Base-by-base conservation (phyloP, 345 rosid species). In the Melastoma malabathricum region DNA sequence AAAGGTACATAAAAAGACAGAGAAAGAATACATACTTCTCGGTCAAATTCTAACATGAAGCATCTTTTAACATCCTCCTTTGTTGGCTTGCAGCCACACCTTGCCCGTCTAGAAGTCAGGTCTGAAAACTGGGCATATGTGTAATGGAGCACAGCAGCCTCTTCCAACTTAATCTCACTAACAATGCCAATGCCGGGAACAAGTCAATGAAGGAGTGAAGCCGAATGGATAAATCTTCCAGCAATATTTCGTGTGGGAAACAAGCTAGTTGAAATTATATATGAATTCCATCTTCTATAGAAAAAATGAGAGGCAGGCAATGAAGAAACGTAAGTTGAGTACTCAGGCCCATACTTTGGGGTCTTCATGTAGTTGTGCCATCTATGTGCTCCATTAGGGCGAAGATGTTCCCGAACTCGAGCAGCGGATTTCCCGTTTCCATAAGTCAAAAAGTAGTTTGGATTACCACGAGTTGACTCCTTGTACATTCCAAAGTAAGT, bases 331-430 rank as follows among this genome's bases (percentile, higher is more conserved):
- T 10, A 47, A 20, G 15, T 47, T 27, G 31, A 45, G 48, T 12
- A 34, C n/a, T 47, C 43, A 43, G 51, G 7, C 0, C 62, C 77
- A 54, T 75, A 87, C 97, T 76, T 75, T 63, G 96, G 98, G 43
- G 76, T 69, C 68, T 87, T 84, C 94, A 79, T 84, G 62, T 88
- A 87, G 61, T 92, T 87, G 70, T 88, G 97, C 97, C 97, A 87
- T 75, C 98, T 85, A 63, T 87, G 98, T 41, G 98, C 94, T 61
- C 98, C 98, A 72, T 92, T 92, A 57, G 98, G 95, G 46, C 97
- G 86, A 59, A 92, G 98, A 72, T 88, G 90, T 53, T 87, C 93
- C 61, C 68, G 86, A 56, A 84, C 16, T 53, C 94, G 80, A 65
- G 98, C 98, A 56, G 72, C 86, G 56, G 97, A 69, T 70, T 88